Evolutionary conservation across 2,329 filamentous ascomycete genomes (phyloP).

Genomic region (Sporothrix curviconia): DNA sequence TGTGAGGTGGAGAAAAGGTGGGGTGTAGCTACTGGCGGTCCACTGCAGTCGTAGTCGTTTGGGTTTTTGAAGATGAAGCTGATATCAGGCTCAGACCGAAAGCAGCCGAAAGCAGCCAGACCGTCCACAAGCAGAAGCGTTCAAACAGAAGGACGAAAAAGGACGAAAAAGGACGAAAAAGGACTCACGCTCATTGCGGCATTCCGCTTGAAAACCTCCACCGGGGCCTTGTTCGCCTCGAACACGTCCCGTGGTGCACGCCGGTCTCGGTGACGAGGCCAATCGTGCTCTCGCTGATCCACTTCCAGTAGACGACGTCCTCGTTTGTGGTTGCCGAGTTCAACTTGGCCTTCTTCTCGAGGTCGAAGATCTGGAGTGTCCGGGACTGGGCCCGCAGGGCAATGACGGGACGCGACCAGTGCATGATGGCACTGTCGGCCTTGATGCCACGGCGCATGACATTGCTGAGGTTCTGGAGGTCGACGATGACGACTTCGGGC

Average conservation of each 20-base stretch:
- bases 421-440: slow-evolving; percentile 99
- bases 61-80: no score
- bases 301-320: slow-evolving; percentile 98
- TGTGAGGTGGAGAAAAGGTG: background rate
- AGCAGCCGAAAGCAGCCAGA: background rate
- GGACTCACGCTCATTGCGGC: slow-evolving; percentile 74
- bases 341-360: slow-evolving; percentile 86
- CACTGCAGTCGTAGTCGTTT: background rate
- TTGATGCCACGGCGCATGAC: slow-evolving; percentile 93
- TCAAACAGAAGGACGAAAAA: background rate
- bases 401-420: slow-evolving; percentile 94
- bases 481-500: slow-evolving; percentile 93
- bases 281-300: slow-evolving; percentile 84
- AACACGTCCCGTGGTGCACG: slow-evolving; percentile 97
- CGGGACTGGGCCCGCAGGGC: slow-evolving; percentile 89
- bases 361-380: slow-evolving; percentile 96
- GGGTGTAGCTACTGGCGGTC: background rate
- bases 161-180: slow-evolving; percentile 10
- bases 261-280: slow-evolving; percentile 85
- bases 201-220: slow-evolving; percentile 93
- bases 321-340: slow-evolving; percentile 96
- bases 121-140: no score
- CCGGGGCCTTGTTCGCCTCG: slow-evolving; percentile 70
- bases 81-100: background rate
- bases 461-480: slow-evolving; percentile 96